Conservation (phyloP, 768 basidiomycete species). For the Tricholoma furcatifolium region DNA sequence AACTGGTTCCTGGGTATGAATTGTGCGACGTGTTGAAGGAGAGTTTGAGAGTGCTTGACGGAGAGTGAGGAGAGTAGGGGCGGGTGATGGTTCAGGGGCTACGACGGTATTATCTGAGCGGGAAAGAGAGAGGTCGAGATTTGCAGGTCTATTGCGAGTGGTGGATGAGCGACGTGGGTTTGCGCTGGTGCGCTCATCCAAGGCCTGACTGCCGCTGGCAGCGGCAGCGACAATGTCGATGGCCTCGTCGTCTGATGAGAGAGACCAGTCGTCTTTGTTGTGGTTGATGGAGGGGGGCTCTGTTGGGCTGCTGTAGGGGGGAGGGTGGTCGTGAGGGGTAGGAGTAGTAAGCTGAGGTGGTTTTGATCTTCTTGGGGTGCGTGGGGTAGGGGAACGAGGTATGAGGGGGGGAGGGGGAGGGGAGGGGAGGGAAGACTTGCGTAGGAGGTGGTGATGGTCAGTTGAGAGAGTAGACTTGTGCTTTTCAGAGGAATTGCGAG, state of each 20-base stretch:
- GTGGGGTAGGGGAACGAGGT: constrained; percentile 42
- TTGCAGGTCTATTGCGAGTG: constrained; percentile 59
- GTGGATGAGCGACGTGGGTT: constrained; percentile 28
- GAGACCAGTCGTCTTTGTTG: constrained; percentile 67
- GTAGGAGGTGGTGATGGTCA: constrained; percentile 32
- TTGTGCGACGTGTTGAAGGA: constrained; percentile 28
- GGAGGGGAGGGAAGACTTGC: constrained; percentile 37
- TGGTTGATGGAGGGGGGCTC: constrained; percentile 33
- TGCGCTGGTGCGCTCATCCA: constrained; percentile 82
- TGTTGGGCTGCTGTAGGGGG: constrained; percentile 52
- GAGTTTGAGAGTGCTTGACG: constrained; percentile 59
- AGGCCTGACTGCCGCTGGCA: constrained; percentile 74
- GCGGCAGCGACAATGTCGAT: constrained; percentile 82
- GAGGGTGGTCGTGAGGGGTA: constrained; percentile 51
- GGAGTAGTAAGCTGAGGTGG: constrained; percentile 28
- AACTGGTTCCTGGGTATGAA: constrained; percentile 29
- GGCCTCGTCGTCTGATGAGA: constrained; percentile 85
- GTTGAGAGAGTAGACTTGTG: constrained; percentile 44
- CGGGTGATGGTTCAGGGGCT: constrained; percentile 54
- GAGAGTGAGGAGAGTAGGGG: constrained; percentile 61
- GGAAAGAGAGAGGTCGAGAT: constrained; percentile 59
- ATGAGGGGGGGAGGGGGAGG: constrained; percentile 33
- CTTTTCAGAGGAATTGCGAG: constrained; percentile 46
- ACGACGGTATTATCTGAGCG: constrained; percentile 32
- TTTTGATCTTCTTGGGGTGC: constrained; percentile 32